phyloP scores from a whole-genome alignment of 805 yeast species.

The Candida broadrunensis region DNA sequence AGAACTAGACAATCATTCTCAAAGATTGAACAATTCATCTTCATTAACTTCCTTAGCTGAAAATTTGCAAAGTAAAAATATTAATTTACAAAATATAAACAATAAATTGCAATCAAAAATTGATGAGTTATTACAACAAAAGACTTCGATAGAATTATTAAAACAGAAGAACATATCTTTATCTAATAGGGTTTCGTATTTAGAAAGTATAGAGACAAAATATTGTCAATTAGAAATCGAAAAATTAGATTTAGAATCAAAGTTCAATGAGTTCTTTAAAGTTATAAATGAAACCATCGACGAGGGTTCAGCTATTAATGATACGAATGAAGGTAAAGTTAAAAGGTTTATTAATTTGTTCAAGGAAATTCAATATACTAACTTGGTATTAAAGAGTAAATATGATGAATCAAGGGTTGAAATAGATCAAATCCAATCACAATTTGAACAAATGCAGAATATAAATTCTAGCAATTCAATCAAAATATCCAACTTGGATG shows the following conservation, averaged over 20 bases:
- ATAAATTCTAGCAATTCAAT: slow-evolving; percentile 9
- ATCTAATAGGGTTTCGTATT: slow-evolving; percentile 29
- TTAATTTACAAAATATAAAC: slow-evolving; percentile 44
- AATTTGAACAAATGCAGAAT: slow-evolving; percentile 8
- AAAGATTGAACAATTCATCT: neutral
- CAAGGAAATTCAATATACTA: slow-evolving; percentile 27
- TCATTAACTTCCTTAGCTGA: slow-evolving; percentile 9
- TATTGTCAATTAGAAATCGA: slow-evolving; percentile 49
- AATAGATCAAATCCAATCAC: slow-evolving; percentile 14
- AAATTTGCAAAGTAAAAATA: slow-evolving; percentile 25
- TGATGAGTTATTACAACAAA: slow-evolving; percentile 47
- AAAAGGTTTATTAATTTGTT: slow-evolving; percentile 38
- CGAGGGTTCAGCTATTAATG: slow-evolving; percentile 5
- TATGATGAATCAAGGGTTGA: slow-evolving; percentile 18
- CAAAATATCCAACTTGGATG: slow-evolving; percentile 7
- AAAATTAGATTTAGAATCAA: slow-evolving; percentile 45
- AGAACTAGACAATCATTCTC: slow-evolving; percentile 15
- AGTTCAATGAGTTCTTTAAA: slow-evolving; percentile 46
- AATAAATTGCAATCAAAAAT: slow-evolving; percentile 52
- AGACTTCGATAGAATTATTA: slow-evolving; percentile 48
- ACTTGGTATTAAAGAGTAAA: slow-evolving; percentile 36
- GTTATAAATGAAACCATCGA: slow-evolving; percentile 31
- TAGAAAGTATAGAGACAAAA: slow-evolving; percentile 43
- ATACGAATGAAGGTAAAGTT: slow-evolving; percentile 18
- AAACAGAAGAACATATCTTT: slow-evolving; percentile 53